Conservation (phyloP, 768 basidiomycete genomes). For the Trametes cubensis region DNA sequence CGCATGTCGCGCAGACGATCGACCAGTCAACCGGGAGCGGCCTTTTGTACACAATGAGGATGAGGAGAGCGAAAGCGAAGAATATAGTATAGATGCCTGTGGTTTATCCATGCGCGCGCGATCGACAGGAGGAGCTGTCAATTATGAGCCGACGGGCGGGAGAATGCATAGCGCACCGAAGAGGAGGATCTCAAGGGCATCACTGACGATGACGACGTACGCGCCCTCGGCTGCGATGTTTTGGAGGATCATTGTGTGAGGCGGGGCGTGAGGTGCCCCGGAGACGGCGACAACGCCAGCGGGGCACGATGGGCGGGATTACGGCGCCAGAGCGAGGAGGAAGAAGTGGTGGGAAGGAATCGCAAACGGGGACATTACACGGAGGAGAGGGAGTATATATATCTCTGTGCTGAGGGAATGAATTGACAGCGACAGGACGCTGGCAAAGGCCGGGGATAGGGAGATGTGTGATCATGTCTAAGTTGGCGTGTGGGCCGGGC, state of each 20-base stretch:
- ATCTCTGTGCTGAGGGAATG: too few relatives aligned
- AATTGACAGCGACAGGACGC: too few relatives aligned
- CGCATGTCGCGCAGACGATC: background rate
- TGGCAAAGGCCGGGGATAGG: too few relatives aligned
- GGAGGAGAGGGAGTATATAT: too few relatives aligned
- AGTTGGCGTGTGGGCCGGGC: background rate
- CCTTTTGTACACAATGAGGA: conserved; percentile 12
- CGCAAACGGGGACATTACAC: background rate
- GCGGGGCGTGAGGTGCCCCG: background rate
- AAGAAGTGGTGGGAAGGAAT: background rate
- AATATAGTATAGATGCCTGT: conserved; percentile 19
- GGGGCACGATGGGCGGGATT: background rate
- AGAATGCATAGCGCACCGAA: conserved; percentile 7
- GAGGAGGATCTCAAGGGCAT: conserved; percentile 18
- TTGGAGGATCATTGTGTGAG: conserved; percentile 11
- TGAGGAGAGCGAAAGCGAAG: conserved; percentile 18
- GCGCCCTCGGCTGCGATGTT: conserved; percentile 12
- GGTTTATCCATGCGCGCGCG: background rate
- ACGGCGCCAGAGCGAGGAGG: background rate
- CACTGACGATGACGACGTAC: conserved; percentile 21
- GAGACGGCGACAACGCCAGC: background rate
- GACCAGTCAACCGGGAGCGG: conserved; percentile 16
- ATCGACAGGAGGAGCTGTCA: background rate
- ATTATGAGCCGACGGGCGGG: background rate
- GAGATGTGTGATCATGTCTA: too few relatives aligned